Conservation (phyloP, 1,284 basidiomycete genomes). For the Cryptococcus sp. region DNA sequence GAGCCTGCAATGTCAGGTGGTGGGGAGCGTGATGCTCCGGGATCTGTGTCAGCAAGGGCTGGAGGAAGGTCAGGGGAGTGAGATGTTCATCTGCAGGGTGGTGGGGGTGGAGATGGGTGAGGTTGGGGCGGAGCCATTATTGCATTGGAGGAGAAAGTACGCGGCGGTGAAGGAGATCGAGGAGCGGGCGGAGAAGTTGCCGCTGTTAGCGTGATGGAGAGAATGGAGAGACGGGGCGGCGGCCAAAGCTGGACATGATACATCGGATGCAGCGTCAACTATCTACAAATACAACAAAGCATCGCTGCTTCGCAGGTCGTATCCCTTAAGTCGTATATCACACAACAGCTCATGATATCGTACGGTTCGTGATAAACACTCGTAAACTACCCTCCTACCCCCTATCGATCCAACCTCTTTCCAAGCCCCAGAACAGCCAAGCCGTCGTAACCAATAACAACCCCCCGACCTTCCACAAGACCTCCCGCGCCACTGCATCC, state of each 20-base stretch:
- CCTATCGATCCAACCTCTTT: conserved; percentile 23
- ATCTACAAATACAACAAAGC: background rate
- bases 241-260: too few relatives aligned
- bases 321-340: background rate
- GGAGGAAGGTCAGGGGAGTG: conserved; percentile 29
- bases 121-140: conserved; percentile 24
- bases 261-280: too few relatives aligned
- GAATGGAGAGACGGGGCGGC: too few relatives aligned
- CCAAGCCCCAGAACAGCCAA: conserved; percentile 46
- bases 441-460: conserved; percentile 43
- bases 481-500: conserved; percentile 42
- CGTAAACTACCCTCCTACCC: background rate
- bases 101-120: conserved; percentile 24
- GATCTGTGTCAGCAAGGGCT: conserved; percentile 8
- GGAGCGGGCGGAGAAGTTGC: too few relatives aligned
- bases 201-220: too few relatives aligned
- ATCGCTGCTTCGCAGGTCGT: too few relatives aligned
- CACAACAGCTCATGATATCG: background rate
- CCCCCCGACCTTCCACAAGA: conserved; percentile 44
- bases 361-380: background rate
- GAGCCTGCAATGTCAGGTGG: conserved; percentile 16
- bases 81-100: conserved; percentile 48
- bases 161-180: conserved; percentile 17
- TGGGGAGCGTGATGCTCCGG: conserved; percentile 10
- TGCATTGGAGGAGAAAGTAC: conserved; percentile 40